A percentile compares a stretch with the other conserved stretches of the same genome.
Evolutionary conservation across 2,329 filamentous ascomycete genomes (phyloP).

Genomic region (Colletotrichum tofieldiae): DNA sequence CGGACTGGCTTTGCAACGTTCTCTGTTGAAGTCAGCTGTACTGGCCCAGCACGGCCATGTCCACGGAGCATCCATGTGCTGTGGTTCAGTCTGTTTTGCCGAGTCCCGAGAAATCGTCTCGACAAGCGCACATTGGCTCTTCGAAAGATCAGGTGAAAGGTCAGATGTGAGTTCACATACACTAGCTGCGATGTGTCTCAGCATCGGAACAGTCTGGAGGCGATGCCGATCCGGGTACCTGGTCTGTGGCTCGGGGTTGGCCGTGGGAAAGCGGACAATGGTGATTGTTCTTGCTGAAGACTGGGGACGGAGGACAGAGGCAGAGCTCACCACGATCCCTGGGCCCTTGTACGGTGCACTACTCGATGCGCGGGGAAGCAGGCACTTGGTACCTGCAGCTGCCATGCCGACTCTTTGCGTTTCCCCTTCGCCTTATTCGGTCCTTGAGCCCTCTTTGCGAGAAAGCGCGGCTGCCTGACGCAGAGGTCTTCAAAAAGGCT

Average conservation of each 20-base stretch:
- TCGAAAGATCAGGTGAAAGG: not conserved
- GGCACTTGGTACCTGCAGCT: constrained; percentile 40
- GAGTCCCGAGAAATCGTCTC: not conserved
- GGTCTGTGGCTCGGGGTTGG: not conserved
- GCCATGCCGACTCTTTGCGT: constrained; percentile 8
- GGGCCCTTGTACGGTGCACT: not conserved
- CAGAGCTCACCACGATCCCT: not conserved
- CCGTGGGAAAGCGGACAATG: not conserved
- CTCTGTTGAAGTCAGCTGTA: no score
- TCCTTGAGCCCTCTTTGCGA: not conserved
- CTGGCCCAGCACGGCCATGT: not conserved
- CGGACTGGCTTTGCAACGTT: no score
- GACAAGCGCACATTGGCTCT: not conserved
- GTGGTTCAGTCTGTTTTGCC: not conserved
- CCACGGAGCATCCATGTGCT: no score
- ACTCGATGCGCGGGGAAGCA: constrained; percentile 21
- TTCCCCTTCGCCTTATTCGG: not conserved
- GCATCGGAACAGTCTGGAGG: not conserved
- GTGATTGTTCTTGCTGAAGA: not conserved
- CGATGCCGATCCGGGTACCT: not conserved
- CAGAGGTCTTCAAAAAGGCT: not conserved
- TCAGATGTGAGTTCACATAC: not conserved
- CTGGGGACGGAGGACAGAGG: not conserved
- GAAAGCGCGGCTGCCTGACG: not conserved
- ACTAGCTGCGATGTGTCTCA: no score